A percentile compares a stretch with the other conserved stretches of the same genome.
Evolutionary conservation across 805 yeast genomes (phyloP).

Genomic region (Debaryomyces hansenii): DNA sequence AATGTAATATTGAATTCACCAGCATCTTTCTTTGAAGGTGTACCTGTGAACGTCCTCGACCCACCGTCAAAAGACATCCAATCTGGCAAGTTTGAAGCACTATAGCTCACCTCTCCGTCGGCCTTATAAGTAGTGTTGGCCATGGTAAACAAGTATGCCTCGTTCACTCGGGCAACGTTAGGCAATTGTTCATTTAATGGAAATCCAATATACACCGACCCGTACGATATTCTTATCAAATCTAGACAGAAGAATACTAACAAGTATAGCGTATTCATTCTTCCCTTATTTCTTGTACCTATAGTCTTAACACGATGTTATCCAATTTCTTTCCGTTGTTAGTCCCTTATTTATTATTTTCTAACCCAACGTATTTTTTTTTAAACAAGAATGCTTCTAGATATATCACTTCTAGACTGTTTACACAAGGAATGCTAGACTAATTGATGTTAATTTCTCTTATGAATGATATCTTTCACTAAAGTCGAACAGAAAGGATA

Average conservation of each 20-base stretch:
- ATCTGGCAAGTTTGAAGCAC: constrained; percentile 59
- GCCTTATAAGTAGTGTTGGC: constrained; percentile 65
- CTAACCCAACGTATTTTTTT: no score
- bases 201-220: constrained; percentile 62
- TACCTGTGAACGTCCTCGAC: constrained; percentile 67
- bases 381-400: background rate
- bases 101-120: constrained; percentile 50
- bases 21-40: constrained; percentile 51
- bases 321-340: no score
- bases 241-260: constrained; percentile 9
- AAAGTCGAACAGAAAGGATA: no score
- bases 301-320: no score
- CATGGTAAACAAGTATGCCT: constrained; percentile 61
- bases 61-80: constrained; percentile 77
- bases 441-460: no score
- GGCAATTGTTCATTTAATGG: constrained; percentile 86
- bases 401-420: background rate
- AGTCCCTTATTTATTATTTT: no score
- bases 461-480: no score
- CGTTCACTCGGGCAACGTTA: constrained; percentile 74
- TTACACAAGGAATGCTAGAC: no score
- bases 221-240: constrained; percentile 17
- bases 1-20: constrained; percentile 46
- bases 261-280: constrained; percentile 8
- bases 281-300: background rate